Evolutionary conservation across 805 yeast genomes (phyloP).

Genomic region (Debaryomyces prosopidis): DNA sequence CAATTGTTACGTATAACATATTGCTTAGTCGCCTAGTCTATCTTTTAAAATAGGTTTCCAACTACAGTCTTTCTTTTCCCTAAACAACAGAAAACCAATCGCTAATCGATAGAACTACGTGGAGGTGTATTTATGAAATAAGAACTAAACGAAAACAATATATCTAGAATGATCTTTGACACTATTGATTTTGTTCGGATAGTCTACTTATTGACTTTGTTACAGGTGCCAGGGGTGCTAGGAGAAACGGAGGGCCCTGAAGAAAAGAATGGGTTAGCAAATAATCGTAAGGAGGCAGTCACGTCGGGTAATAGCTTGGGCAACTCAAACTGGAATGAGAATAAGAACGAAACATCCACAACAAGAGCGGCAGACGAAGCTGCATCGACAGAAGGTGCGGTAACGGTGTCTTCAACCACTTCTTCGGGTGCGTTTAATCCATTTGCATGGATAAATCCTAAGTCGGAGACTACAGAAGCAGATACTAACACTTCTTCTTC

Average conservation of each 20-base stretch:
- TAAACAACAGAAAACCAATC: background rate
- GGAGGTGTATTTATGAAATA: background rate
- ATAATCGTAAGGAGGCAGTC: background rate
- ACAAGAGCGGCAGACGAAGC: background rate
- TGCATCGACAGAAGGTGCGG: background rate
- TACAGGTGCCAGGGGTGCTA: background rate
- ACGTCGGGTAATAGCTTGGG: background rate
- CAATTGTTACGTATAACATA: background rate
- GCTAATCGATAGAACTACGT: background rate
- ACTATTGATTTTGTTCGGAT: background rate
- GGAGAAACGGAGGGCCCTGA: too few species aligned
- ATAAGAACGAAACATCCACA: background rate
- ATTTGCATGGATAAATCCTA: background rate
- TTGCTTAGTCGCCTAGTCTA: background rate
- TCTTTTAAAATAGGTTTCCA: slow-evolving; percentile 3
- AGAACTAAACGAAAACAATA: background rate
- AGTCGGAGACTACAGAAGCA: background rate
- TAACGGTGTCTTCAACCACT: background rate
- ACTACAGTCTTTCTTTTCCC: slow-evolving; percentile 12
- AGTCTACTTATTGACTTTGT: background rate
- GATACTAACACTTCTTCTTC: background rate
- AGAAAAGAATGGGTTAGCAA: too few species aligned
- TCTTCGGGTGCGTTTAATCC: background rate
- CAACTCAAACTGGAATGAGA: background rate
- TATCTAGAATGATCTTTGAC: background rate